Base-by-base conservation (phyloP, 257 asterid species). In the Petunia axillaris region DNA sequence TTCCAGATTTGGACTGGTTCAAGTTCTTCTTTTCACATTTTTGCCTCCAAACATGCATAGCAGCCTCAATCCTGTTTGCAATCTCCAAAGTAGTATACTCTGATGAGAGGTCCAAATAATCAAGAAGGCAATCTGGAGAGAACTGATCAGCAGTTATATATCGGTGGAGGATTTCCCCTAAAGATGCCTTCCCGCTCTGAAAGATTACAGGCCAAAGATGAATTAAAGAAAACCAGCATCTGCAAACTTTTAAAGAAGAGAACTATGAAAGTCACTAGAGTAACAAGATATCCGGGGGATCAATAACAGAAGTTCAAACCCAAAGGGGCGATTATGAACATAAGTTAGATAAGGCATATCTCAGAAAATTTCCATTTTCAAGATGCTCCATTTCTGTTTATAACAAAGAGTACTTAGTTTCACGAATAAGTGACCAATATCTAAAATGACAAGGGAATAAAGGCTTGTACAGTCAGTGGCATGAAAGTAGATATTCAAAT, bases 101-200 rank as follows among this genome's bases (percentile, higher is more conserved):
- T 2, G 98, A 93, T 55, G 98, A 92, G 46, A 90, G 88, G 80
- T 95, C 97, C 85, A 93, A 83, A 87, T 89, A 88, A 67, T 91
- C 91, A 66, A 93, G 86, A 81, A 93, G 95, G 79, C 92, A 71
- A 50, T 92, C 97, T 0, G 97, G 91, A 64, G 94, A 90, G 89
- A 93, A 94, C 79, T 88, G 91, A 75, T 92, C 91, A 1, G 93
- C 92, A 38, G 97, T 90, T 78, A 95, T 82, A 66, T 82, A 90
- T 8, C 86, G 95, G 91, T 91, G 84, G 75, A 95, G 88, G 81
- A 84, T 65, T 35, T 95, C 97, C 46, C 98, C 97, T 67, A 93
- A 86, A 87, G 97, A 92, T 78, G 92, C 91, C 88, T 90, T 95
- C 84, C 85, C 98, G 78, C 88, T 93, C 98, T 95, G 97, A 16